Conservation (phyloP, 495 filamentous ascomycete species). For the Cercophora samala region DNA sequence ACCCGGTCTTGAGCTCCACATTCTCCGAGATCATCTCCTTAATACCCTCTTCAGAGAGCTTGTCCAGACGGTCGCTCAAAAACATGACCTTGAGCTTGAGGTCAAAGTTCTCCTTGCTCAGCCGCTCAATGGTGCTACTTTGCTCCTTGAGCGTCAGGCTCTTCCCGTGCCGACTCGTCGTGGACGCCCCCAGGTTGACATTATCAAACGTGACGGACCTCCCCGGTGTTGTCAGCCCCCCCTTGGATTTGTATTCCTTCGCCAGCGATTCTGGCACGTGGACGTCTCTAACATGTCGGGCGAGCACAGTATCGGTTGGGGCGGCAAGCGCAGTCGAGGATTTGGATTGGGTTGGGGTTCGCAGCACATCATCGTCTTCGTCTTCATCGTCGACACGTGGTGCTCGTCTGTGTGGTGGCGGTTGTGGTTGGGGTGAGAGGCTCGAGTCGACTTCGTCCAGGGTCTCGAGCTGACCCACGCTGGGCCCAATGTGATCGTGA, state of each 20-base stretch:
- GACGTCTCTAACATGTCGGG: constrained; percentile 81
- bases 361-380: constrained; percentile 31
- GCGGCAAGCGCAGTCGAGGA: constrained; percentile 41
- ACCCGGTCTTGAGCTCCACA: constrained; percentile 86
- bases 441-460: constrained; percentile 47
- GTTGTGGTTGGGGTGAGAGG: constrained; percentile 31
- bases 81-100: constrained; percentile 97
- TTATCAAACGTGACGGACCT: constrained; percentile 54
- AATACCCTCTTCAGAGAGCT: constrained; percentile 90
- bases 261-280: constrained; percentile 86
- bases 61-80: constrained; percentile 86
- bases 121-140: constrained; percentile 89
- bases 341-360: constrained; percentile 51
- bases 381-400: background rate
- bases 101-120: constrained; percentile 96
- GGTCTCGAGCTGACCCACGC: constrained; percentile 46
- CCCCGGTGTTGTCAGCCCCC: constrained; percentile 54
- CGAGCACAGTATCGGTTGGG: constrained; percentile 84
- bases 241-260: constrained; percentile 66
- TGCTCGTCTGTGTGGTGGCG: constrained; percentile 13
- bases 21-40: constrained; percentile 98
- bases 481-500: constrained; percentile 52
- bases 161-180: constrained; percentile 61
- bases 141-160: constrained; percentile 95
- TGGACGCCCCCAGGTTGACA: constrained; percentile 32